Evolutionary conservation across 768 basidiomycete genomes (phyloP).

Genomic region (Artomyces pyxidatus): DNA sequence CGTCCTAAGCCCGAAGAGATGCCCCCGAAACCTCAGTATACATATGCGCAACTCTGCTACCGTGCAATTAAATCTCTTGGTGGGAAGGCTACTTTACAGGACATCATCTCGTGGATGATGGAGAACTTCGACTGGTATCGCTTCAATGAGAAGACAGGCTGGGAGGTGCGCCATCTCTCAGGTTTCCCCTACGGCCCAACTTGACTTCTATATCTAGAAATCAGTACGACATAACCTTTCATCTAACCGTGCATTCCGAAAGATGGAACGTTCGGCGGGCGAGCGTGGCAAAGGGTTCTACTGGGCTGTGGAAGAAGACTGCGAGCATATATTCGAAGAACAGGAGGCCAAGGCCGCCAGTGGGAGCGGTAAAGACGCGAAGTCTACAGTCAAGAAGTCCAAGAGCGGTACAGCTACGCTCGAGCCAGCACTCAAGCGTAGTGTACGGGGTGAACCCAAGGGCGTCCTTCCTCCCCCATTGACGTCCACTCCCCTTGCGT

Average conservation of each 20-base stretch:
- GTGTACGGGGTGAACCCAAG: constrained; percentile 56
- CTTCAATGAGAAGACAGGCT: constrained; percentile 72
- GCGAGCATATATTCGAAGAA: constrained; percentile 60
- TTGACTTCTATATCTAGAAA: constrained; percentile 36
- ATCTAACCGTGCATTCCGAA: constrained; percentile 84
- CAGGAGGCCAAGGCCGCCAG: constrained; percentile 44
- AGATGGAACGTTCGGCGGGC: constrained; percentile 77
- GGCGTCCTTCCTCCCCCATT: constrained; percentile 60
- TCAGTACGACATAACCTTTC: constrained; percentile 96
- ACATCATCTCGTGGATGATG: constrained; percentile 89
- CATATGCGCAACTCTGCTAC: constrained; percentile 89
- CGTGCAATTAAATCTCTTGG: constrained; percentile 76
- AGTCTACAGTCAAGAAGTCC: not conserved
- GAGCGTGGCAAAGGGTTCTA: constrained; percentile 89
- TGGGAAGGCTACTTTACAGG: constrained; percentile 84
- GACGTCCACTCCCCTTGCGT: constrained; percentile 52
- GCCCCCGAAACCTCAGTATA: constrained; percentile 83
- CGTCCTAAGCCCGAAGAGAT: constrained; percentile 62
- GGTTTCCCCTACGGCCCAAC: constrained; percentile 4
- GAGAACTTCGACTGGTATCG: constrained; percentile 86
- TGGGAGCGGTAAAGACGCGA: not conserved
- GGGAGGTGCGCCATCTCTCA: constrained; percentile 62
- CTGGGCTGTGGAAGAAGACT: constrained; percentile 82
- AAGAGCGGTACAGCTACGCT: constrained; percentile 25
- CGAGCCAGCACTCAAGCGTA: constrained; percentile 64